These are phyloP conservation scores for Drosera spatulata DNA, from an alignment of 179 eudicot species.

Conservation along the genomic window DNA sequence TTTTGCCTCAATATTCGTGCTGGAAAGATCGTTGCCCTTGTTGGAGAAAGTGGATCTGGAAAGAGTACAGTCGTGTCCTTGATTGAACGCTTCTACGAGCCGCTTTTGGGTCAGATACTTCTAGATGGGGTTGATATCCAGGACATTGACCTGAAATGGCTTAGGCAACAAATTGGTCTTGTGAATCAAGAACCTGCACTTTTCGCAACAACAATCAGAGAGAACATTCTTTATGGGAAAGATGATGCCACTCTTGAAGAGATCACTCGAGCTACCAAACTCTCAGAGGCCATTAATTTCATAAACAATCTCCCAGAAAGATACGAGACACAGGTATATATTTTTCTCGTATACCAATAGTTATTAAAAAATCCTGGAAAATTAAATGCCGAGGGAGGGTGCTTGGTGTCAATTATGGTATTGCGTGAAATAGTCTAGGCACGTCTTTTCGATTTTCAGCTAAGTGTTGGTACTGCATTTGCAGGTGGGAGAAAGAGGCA, in stretches of 20 bases:
- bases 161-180: conserved; percentile 79
- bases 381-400: no score
- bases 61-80: conserved; percentile 92
- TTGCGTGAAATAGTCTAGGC: no score
- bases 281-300: conserved; percentile 80
- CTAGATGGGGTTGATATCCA: conserved; percentile 65
- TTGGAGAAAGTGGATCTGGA: conserved; percentile 96
- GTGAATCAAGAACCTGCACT: conserved; percentile 99
- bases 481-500: conserved; percentile 95
- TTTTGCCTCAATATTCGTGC: conserved; percentile 64
- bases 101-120: conserved; percentile 58
- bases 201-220: conserved; percentile 85
- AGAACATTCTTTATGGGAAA: conserved; percentile 90
- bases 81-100: conserved; percentile 95
- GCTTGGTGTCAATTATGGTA: no score
- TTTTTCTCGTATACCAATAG: not conserved
- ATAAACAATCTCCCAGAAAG: conserved; percentile 83
- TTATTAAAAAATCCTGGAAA: not conserved
- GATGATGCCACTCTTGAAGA: conserved; percentile 80
- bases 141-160: conserved; percentile 77
- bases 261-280: conserved; percentile 83
- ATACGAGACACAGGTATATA: conserved; percentile 85
- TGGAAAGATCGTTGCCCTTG: conserved; percentile 90
- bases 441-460: not conserved
- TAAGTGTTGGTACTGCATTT: conserved; percentile 6